Conservation (phyloP, 768 basidiomycete genomes). For the Cystobasidium tubakii region DNA sequence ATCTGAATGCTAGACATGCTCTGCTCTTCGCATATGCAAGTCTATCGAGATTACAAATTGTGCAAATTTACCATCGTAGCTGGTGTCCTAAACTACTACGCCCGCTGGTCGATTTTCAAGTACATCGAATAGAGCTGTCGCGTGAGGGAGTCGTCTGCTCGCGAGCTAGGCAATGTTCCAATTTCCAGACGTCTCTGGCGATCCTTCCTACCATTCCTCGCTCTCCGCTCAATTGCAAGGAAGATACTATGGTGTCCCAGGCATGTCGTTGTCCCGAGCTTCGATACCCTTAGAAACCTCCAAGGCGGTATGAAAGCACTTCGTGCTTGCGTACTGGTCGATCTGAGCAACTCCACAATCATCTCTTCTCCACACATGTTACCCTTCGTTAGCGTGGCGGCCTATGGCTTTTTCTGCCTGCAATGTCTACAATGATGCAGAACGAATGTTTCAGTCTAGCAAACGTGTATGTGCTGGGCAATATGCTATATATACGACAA, state of each 20-base stretch:
- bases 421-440: neutral
- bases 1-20: slow-evolving; percentile 3
- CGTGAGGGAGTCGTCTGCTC: neutral
- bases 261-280: slow-evolving; percentile 18
- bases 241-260: slow-evolving; percentile 11
- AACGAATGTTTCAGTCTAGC: neutral
- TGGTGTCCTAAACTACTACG: slow-evolving; percentile 1
- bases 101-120: neutral
- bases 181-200: neutral
- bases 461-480: neutral
- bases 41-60: neutral
- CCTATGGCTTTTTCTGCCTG: neutral
- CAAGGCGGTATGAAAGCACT: neutral
- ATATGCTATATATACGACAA: neutral
- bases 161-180: neutral
- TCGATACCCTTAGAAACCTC: slow-evolving; percentile 8
- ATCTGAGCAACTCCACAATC: slow-evolving; percentile 2
- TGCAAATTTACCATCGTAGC: neutral
- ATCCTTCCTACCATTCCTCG: neutral
- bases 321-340: neutral
- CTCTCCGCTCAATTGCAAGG: neutral
- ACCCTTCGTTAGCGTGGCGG: neutral
- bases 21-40: neutral
- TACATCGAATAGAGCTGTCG: neutral
- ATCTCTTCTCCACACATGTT: neutral